Evolutionary conservation across 257 asterid species (phyloP), one percentile per base, ranked within the genome.

Genomic region (Gentiana macrophylla): DNA sequence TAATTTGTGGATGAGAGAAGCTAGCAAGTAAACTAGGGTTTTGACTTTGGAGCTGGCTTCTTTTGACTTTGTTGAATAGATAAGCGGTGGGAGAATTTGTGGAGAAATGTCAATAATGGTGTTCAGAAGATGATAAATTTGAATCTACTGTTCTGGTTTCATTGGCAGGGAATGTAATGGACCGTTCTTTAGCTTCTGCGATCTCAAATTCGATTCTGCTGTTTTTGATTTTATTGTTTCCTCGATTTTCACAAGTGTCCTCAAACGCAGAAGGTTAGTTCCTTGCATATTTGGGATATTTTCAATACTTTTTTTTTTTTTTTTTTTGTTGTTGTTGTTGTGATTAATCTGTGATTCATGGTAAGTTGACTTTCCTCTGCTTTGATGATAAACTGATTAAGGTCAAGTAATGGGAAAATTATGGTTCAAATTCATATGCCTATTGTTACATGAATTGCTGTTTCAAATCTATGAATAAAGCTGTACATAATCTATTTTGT

Each of bases 211-310:
- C 74, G 33, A 56, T 62, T 46, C 44, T 72, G 13, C 61, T 80
- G 50, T 79, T 72, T 73, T 68, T 78, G 38, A n/a, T 70, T 61
- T 64, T 76, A 57, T 53, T 83, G 32, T 61, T 79, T 11, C 58
- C 64, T 41, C 59, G 67, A 65, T 49, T 77, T 62, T 71, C 68
- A 37, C 83, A 54, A 15, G 94, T 81, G 63, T 79, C 81, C 55
- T 61, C 79, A 52, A 90, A 90, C 77, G 84, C 78, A 24, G 97
- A 90, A 90, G 97, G 97, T 90, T 35, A 69, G 52, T 64, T 7
- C 65, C 36, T 24, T 24, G 24, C 24, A 24, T 24, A 24, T 24
- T 24, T 24, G 24, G 24, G 24, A 24, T 24, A 24, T 24, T 24
- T 24, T 24, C 24, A 24, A 24, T 24, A 24, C 24, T 24, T 24